Conservation (phyloP, 1,284 basidiomycete genomes). For the Vanrija pseudolonga region DNA sequence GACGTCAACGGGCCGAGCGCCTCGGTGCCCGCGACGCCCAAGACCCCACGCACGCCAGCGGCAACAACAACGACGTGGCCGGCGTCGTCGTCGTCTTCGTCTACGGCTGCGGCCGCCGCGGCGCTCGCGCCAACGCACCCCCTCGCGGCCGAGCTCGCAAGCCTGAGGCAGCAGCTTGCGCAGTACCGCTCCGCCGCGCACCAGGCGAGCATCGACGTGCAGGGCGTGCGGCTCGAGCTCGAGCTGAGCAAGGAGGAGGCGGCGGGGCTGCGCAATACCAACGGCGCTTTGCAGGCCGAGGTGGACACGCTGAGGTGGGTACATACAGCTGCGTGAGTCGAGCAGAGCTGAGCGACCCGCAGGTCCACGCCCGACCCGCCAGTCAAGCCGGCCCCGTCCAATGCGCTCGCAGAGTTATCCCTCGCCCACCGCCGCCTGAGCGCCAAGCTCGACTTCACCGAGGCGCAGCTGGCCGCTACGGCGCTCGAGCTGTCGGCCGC, state of each 20-base stretch:
- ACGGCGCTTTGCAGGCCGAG: constrained; percentile 36
- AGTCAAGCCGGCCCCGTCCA: constrained; percentile 26
- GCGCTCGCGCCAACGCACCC: constrained; percentile 54
- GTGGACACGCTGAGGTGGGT: constrained; percentile 39
- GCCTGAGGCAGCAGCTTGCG: constrained; percentile 60
- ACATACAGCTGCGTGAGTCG: not conserved
- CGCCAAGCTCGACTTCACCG: constrained; percentile 46
- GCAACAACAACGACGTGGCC: too few species aligned
- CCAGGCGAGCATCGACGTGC: constrained; percentile 45
- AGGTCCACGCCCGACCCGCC: constrained; percentile 34
- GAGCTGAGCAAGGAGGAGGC: constrained; percentile 40
- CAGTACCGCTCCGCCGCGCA: constrained; percentile 56
- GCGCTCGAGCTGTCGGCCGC: constrained; percentile 51
- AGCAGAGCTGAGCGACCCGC: not conserved
- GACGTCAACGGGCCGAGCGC: too few species aligned
- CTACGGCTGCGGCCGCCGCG: not conserved
- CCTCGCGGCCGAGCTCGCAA: constrained; percentile 61
- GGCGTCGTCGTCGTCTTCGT: too few species aligned
- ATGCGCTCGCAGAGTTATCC: constrained; percentile 44
- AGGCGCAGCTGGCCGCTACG: constrained; percentile 23
- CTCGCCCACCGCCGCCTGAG: constrained; percentile 48
- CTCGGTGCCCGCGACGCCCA: too few species aligned
- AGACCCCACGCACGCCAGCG: too few species aligned
- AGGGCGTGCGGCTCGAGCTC: constrained; percentile 45
- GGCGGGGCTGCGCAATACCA: constrained; percentile 41